Percentiles rank a stretch among this genome's conserved stretches.
These are phyloP conservation scores for Epichloe hybrida DNA, from an alignment of 2,329 filamentous ascomycete species.

Conservation along the genomic window DNA sequence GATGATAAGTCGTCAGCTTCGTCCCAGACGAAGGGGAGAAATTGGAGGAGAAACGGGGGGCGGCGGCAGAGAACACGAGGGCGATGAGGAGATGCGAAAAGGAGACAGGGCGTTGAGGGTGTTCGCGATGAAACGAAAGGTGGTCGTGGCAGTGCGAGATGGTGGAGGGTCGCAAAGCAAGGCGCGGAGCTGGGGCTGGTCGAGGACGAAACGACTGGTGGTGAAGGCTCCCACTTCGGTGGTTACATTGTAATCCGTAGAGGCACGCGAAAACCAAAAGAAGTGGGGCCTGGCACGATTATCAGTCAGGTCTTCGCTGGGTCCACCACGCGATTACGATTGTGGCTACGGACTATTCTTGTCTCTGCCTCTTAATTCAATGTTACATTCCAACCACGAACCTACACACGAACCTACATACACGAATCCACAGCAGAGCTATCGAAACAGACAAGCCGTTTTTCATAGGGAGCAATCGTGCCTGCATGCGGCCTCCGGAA, in stretches of 20 bases:
- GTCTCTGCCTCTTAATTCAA: too few species aligned
- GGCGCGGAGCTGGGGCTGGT: not conserved
- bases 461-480: not conserved
- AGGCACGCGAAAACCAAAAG: too few species aligned
- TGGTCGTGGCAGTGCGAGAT: slow-evolving; percentile 3
- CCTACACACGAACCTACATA: too few species aligned
- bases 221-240: too few species aligned
- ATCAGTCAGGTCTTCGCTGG: too few species aligned
- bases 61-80: not conserved
- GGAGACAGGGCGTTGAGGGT: not conserved
- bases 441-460: not conserved
- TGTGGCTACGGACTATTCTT: too few species aligned
- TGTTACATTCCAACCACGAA: too few species aligned
- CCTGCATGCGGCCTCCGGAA: not conserved
- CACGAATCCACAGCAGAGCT: not conserved
- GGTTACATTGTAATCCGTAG: too few species aligned
- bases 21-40: slow-evolving; percentile 1
- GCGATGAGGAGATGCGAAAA: not conserved
- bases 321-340: too few species aligned
- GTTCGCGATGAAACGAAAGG: not conserved
- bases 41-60: not conserved
- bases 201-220: not conserved
- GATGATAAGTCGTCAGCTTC: not conserved
- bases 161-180: not conserved
- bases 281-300: too few species aligned